Base-by-base conservation (phyloP, 768 basidiomycete genomes). In the Psilocybe sp. region DNA sequence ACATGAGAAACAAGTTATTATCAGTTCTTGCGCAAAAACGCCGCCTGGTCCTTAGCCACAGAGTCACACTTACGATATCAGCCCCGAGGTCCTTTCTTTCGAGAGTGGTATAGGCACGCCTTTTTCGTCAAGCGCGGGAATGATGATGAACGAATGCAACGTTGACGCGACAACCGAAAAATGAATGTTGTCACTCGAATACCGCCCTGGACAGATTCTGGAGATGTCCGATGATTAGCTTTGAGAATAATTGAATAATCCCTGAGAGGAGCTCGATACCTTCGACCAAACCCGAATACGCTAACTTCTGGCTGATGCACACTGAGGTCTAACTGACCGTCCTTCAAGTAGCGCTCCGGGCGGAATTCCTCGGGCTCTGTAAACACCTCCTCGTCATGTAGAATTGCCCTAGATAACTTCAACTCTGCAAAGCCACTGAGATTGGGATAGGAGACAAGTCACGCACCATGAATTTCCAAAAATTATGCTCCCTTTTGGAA, bases 311-410 rank as follows among this genome's bases (percentile, higher is more conserved):
- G 64, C 44, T 66, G 56, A 32, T 56, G 55, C 11, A 58, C 58
- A 32, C 58, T 39, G 0, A 57, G 53, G 47, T 64, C 57, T 19
- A 60, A 53, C 40, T 63, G 49, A 15, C 54, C 56, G 28, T 58
- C 49, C 31, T 62, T 64, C 20, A 69, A 52, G 44, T 64, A 70
- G 8, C 66, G 58, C 18, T 68, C 68, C 1, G 68, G 69, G n/a
- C 61, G 55, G 38, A 63, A 69, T 16, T 58, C 57, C 11, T 55
- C 44, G 4, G 79, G 75, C 37, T 75, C 56, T 1, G 64, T 52
- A 47, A 74, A 80, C 4, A 65, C 59, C n/a, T 58, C 40, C 5
- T 64, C 57, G 52, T 80, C 73, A 69, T 75, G 59, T 15, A 62
- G 41, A 14, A 59, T 59, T 9, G 55, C 53, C 58, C 58, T 59